A percentile compares a stretch with the other conserved stretches of the same genome.
Evolutionary conservation across 2,329 filamentous ascomycete genomes (phyloP).

Genomic region (Colletotrichum sansevieriae): DNA sequence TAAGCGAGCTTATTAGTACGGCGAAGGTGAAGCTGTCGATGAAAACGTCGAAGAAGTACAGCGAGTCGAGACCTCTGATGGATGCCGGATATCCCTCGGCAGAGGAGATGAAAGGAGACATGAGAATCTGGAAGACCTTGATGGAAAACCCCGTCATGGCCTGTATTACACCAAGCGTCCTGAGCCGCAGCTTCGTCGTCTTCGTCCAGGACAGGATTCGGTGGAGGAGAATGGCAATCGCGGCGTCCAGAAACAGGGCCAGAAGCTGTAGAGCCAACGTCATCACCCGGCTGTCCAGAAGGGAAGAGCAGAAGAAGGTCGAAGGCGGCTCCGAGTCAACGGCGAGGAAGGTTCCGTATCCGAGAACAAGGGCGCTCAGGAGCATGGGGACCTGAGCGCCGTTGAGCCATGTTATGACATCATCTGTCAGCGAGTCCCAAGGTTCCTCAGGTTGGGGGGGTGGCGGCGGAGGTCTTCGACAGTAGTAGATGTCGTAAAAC

Average conservation of each 20-base stretch:
- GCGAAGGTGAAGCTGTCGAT: slow-evolving; percentile 62
- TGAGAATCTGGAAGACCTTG: slow-evolving; percentile 53
- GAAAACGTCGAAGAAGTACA: slow-evolving; percentile 63
- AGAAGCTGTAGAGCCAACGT: slow-evolving; percentile 58
- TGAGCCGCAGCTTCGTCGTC: slow-evolving; percentile 61
- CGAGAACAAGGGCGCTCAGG: slow-evolving; percentile 54
- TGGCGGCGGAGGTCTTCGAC: slow-evolving; percentile 46
- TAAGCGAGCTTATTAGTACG: slow-evolving; percentile 57
- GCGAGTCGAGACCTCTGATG: slow-evolving; percentile 54
- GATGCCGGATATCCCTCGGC: slow-evolving; percentile 42
- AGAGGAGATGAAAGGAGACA: slow-evolving; percentile 47
- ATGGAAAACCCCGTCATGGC: slow-evolving; percentile 55
- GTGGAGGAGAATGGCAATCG: slow-evolving; percentile 63
- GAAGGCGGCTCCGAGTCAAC: slow-evolving; percentile 57
- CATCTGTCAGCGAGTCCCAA: slow-evolving; percentile 62
- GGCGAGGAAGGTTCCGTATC: slow-evolving; percentile 58
- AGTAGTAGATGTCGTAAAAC: slow-evolving; percentile 58
- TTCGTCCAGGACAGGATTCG: slow-evolving; percentile 64
- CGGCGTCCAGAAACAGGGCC: slow-evolving; percentile 61
- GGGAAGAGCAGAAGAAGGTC: slow-evolving; percentile 64
- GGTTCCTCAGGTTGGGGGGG: slow-evolving; percentile 59
- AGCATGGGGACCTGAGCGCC: slow-evolving; percentile 56
- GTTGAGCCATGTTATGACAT: slow-evolving; percentile 61
- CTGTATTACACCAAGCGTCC: slow-evolving; percentile 59
- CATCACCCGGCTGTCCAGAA: slow-evolving; percentile 54